Percentiles rank a stretch among this genome's conserved stretches.
Conservation (phyloP, 2,329 filamentous ascomycete species). For the Hymenoscyphus albidus region DNA sequence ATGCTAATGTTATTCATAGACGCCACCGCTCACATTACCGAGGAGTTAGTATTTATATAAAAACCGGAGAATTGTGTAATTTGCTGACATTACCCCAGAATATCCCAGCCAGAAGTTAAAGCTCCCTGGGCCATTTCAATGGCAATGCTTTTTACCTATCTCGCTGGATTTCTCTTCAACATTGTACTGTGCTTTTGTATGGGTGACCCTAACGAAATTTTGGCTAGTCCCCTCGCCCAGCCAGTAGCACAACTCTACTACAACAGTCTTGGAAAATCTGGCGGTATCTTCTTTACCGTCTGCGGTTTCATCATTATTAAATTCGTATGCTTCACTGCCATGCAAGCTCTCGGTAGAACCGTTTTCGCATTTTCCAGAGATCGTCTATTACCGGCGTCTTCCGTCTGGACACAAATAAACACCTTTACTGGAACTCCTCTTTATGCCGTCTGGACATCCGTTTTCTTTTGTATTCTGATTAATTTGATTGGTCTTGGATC, state of each 20-base stretch:
- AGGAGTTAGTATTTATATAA: constrained; percentile 36
- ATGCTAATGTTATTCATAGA: constrained; percentile 26
- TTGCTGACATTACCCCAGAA: constrained; percentile 25
- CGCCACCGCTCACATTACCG: constrained; percentile 42
- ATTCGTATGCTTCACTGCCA: constrained; percentile 55
- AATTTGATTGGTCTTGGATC: constrained; percentile 56
- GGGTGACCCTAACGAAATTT: constrained; percentile 46
- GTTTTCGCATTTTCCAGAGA: constrained; percentile 61
- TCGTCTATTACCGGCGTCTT: constrained; percentile 55
- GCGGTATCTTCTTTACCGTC: constrained; percentile 53
- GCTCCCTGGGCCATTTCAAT: constrained; percentile 54
- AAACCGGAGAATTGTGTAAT: background rate
- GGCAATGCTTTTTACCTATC: constrained; percentile 53
- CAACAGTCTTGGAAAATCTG: constrained; percentile 51
- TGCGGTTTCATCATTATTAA: constrained; percentile 55
- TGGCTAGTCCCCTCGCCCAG: constrained; percentile 46
- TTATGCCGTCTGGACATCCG: constrained; percentile 57
- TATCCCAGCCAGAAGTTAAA: constrained; percentile 46
- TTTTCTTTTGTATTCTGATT: constrained; percentile 52
- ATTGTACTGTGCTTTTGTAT: constrained; percentile 56
- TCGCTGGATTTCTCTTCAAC: constrained; percentile 54
- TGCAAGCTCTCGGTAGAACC: constrained; percentile 45
- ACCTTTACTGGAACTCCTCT: constrained; percentile 53
- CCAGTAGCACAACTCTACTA: constrained; percentile 56
- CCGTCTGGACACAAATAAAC: constrained; percentile 53